Percentiles rank a stretch among this genome's conserved stretches.
These are phyloP conservation scores for Lachancea mirantina DNA, from an alignment of 805 yeast species.

Conservation along the genomic window DNA sequence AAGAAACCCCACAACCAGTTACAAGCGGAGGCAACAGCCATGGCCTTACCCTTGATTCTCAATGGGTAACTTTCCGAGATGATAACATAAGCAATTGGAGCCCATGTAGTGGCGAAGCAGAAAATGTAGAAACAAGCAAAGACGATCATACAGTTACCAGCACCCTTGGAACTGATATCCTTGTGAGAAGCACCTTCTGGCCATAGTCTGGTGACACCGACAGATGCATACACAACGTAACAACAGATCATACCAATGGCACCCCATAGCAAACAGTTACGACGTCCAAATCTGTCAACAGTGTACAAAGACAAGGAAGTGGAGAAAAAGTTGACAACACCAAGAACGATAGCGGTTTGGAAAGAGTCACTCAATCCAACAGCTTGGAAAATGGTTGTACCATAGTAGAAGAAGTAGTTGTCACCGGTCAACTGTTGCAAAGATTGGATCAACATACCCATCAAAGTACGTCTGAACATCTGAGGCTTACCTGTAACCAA, in stretches of 20 bases:
- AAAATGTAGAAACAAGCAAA: constrained; percentile 65
- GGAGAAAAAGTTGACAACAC: constrained; percentile 53
- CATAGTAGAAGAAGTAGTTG: constrained; percentile 61
- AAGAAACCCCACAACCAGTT: constrained; percentile 67
- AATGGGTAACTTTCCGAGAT: constrained; percentile 68
- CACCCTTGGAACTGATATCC: constrained; percentile 38
- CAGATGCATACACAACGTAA: constrained; percentile 43
- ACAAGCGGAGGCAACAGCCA: constrained; percentile 54
- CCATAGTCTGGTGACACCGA: constrained; percentile 46
- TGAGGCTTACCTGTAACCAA: constrained; percentile 62
- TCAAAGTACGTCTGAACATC: constrained; percentile 40
- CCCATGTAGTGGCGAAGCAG: constrained; percentile 76
- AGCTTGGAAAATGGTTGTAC: constrained; percentile 54
- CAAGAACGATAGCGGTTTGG: constrained; percentile 50
- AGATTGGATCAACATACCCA: constrained; percentile 51
- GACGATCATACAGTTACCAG: constrained; percentile 63
- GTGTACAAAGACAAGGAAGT: constrained; percentile 44
- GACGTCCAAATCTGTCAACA: constrained; percentile 49
- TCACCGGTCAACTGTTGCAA: constrained; percentile 63
- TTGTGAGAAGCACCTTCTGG: constrained; percentile 34
- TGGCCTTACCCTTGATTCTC: constrained; percentile 56
- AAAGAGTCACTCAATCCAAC: constrained; percentile 54
- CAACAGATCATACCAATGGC: constrained; percentile 42
- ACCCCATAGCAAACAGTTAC: constrained; percentile 41
- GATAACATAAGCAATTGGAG: constrained; percentile 62